Percentiles rank a stretch among this genome's conserved stretches.
Conservation (phyloP, 2,329 filamentous ascomycete genomes). For the Colletotrichum tropicale region DNA sequence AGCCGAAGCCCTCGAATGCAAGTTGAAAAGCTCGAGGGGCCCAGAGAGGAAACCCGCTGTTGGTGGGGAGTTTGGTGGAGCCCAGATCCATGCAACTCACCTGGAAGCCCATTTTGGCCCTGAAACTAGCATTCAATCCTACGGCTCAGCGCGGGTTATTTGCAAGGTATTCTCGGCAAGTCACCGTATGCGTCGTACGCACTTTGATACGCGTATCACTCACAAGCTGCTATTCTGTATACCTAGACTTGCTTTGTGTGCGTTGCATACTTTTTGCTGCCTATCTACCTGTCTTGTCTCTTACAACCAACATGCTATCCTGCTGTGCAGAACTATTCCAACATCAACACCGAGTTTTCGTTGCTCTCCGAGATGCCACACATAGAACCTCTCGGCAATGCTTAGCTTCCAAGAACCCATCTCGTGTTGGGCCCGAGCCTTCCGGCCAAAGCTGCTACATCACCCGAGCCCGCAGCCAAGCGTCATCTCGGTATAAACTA, state of each 20-base stretch:
- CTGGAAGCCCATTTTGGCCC: neutral
- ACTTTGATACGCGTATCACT: conserved; percentile 14
- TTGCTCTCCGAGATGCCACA: neutral
- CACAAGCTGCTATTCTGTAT: conserved; percentile 2
- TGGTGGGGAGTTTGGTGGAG: neutral
- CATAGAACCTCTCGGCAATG: neutral
- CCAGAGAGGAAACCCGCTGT: neutral
- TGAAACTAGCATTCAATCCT: neutral
- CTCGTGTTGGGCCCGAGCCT: neutral
- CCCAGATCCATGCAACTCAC: neutral
- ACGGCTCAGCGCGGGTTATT: neutral
- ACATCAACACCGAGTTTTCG: neutral
- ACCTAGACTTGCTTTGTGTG: neutral
- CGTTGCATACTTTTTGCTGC: neutral
- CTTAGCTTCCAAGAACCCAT: neutral
- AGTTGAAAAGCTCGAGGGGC: neutral
- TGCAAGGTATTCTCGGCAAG: neutral
- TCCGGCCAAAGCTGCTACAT: neutral
- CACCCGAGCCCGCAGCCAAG: neutral
- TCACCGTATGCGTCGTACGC: neutral
- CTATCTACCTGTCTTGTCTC: neutral
- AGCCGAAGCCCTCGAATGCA: neutral
- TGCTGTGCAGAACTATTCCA: neutral
- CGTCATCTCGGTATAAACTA: neutral
- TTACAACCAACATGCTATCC: conserved; percentile 2